phyloP scores from a whole-genome alignment of 257 asterid species.

The Nicotiana knightiana region DNA sequence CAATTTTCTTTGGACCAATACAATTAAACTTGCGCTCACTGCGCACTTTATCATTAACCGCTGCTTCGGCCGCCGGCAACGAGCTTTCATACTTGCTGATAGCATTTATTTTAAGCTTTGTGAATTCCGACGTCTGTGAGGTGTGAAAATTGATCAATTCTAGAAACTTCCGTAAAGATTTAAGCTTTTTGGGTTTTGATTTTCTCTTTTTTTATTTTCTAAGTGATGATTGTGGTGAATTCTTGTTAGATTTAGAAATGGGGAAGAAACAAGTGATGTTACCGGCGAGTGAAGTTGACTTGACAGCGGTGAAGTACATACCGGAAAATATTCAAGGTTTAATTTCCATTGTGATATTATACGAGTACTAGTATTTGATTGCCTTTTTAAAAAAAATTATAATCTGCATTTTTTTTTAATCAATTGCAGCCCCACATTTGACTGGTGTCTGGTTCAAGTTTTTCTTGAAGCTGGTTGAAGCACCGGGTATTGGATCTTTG shows the following conservation, averaged over 20 bases:
- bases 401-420: no score
- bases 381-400: background rate
- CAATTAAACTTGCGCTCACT: background rate
- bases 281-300: constrained; percentile 73
- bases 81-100: background rate
- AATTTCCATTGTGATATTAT: background rate
- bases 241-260: constrained; percentile 23
- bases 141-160: background rate
- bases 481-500: constrained; percentile 58
- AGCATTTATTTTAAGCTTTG: no score
- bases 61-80: background rate
- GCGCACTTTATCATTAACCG: background rate
- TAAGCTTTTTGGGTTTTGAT: background rate
- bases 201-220: background rate
- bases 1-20: background rate
- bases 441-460: constrained; percentile 67
- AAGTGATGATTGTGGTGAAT: background rate
- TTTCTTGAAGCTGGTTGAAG: constrained; percentile 53
- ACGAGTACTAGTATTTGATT: background rate
- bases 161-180: background rate
- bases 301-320: constrained; percentile 55
- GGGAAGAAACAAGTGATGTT: constrained; percentile 75
- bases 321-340: constrained; percentile 59
- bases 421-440: constrained; percentile 82
- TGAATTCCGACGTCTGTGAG: background rate